A percentile compares a stretch with the other conserved stretches of the same genome.
Conservation (phyloP, 139 green algal genomes). For the Chlorella sp. region DNA sequence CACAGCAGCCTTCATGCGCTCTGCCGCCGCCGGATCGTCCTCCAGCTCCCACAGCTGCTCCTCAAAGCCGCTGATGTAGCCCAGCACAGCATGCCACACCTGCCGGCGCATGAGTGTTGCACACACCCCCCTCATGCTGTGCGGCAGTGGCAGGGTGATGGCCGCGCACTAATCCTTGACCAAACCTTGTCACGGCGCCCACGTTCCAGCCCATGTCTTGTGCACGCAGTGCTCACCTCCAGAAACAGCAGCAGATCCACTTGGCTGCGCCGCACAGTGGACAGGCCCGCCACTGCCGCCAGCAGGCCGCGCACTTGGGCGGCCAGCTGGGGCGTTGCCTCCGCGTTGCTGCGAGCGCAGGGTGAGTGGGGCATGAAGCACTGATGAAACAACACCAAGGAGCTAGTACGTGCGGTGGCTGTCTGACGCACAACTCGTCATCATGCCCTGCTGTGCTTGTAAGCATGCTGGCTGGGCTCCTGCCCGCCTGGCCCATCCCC, state of each 20-base stretch:
- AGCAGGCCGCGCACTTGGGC: constrained; percentile 6
- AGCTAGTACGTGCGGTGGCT: too few species aligned
- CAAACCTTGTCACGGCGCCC: too few species aligned
- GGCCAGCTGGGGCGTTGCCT: not conserved
- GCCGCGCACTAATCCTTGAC: too few species aligned
- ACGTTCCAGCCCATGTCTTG: too few species aligned
- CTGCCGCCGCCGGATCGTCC: not conserved
- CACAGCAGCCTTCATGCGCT: not conserved
- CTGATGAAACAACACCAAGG: not conserved
- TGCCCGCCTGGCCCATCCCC: not conserved
- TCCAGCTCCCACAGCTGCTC: constrained; percentile 12
- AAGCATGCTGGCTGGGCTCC: too few species aligned
- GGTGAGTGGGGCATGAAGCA: too few species aligned
- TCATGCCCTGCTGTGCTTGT: too few species aligned
- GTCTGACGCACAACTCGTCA: too few species aligned
- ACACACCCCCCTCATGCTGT: too few species aligned
- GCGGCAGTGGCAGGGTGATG: too few species aligned
- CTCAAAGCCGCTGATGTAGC: constrained; percentile 30
- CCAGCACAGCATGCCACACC: constrained; percentile 47
- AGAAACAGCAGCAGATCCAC: constrained; percentile 27
- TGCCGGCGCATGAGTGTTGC: too few species aligned
- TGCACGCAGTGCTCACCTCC: constrained; percentile 8
- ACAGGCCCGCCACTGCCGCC: not conserved
- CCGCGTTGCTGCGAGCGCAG: not conserved
- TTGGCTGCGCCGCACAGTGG: not conserved